Conservation (phyloP, 495 filamentous ascomycete genomes). For the Penicillium ucsense region DNA sequence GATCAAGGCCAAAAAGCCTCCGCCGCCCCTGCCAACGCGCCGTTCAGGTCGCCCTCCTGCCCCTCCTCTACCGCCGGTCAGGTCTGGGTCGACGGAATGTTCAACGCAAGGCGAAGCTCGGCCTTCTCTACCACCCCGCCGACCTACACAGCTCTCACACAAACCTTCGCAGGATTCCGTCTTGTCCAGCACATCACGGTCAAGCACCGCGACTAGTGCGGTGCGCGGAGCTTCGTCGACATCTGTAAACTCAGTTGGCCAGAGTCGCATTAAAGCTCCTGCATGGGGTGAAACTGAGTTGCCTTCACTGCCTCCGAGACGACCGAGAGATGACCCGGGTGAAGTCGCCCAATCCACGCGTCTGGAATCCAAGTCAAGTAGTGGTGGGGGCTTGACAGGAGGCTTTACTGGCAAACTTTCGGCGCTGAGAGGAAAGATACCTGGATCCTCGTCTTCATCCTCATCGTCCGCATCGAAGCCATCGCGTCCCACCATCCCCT, state of each 20-base stretch:
- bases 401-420: slow-evolving; percentile 13
- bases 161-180: slow-evolving; percentile 26
- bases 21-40: slow-evolving; percentile 46
- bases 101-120: slow-evolving; percentile 18
- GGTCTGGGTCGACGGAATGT: slow-evolving; percentile 8
- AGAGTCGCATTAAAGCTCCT: slow-evolving; percentile 28
- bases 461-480: slow-evolving; percentile 6
- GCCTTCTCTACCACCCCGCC: slow-evolving; percentile 32
- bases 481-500: slow-evolving; percentile 7
- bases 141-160: slow-evolving; percentile 23
- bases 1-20: slow-evolving; percentile 27
- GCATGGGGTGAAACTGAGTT: slow-evolving; percentile 36
- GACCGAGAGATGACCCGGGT: slow-evolving; percentile 14
- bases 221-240: slow-evolving; percentile 22
- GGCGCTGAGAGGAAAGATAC: slow-evolving; percentile 10
- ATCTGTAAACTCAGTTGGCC: slow-evolving; percentile 21
- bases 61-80: slow-evolving; percentile 26
- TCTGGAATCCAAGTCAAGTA: slow-evolving; percentile 13
- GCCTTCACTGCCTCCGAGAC: slow-evolving; percentile 36
- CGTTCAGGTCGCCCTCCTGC: slow-evolving; percentile 27
- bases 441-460: slow-evolving; percentile 9
- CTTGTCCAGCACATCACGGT: slow-evolving; percentile 29
- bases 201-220: slow-evolving; percentile 22
- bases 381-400: slow-evolving; percentile 10
- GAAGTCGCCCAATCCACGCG: slow-evolving; percentile 9